Evolutionary conservation across 768 basidiomycete genomes (phyloP), one percentile per base, ranked within the genome.

Genomic region (Rickenella mellea): DNA sequence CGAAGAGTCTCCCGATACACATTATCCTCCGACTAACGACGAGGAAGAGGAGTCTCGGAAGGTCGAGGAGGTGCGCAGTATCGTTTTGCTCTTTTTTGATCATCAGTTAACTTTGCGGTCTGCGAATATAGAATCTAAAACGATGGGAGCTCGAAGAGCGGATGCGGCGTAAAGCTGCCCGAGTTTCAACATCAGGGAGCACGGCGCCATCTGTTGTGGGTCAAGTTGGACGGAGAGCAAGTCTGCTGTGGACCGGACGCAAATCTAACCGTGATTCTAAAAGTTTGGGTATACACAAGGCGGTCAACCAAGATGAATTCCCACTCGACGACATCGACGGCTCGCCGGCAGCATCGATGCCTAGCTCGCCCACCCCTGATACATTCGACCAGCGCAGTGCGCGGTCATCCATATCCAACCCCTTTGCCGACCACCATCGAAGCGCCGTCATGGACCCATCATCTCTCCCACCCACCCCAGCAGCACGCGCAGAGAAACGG

Each of bases 141-240:
- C 72, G 73, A 31, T 90, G 86, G 88, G 87, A 90, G 51, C 63
- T 76, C 35, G 76, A 76, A 29, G 87, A 90, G 54, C 72, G 82
- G 15, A 78, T 78, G 51, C 73, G 83, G 45, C 74, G 87, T 64
- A 88, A 80, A 60, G 70, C 73, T 27, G 79, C 74, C 3, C 72
- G 87, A 42, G 80, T 78, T 43, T 78, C 80, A 2, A 10, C 51
- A 5, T 49, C 60, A 15, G 48, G 54, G 15, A 31, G 56, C 8
- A 33, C 51, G 15, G 45, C 58, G 10, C 52, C 70, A 4, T 76
- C 82, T 3, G 51, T 83, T n/a, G 57, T 85, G 28, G 60, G 65
- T 17, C 71, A 73, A 44, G 69, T 84, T 44, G 71, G 76, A 26
- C 70, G 70, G 39, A 71, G 74, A 22, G 78, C 83, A 10, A 74